phyloP scores from a whole-genome alignment of 345 rosid species.

The Citrus hindsii region DNA sequence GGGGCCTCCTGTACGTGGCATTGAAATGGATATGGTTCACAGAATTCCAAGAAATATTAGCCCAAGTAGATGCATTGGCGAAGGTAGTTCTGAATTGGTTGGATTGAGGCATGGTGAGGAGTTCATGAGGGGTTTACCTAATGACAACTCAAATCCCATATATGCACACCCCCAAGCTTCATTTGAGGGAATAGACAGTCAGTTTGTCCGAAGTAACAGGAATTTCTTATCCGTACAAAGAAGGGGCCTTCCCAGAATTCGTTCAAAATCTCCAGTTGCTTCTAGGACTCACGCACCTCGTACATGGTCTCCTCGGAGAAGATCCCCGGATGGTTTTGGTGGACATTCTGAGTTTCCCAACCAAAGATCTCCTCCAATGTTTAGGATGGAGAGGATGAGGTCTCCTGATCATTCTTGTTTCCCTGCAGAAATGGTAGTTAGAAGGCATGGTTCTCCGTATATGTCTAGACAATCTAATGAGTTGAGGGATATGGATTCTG shows the following conservation, averaged over 20 bases:
- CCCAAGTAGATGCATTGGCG: conserved; percentile 36
- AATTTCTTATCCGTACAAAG: conserved; percentile 46
- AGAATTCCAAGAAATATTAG: conserved; percentile 53
- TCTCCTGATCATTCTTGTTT: conserved; percentile 70
- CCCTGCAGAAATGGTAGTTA: conserved; percentile 49
- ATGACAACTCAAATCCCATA: conserved; percentile 43
- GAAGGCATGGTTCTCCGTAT: conserved; percentile 74
- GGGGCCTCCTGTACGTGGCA: conserved; percentile 37
- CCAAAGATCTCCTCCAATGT: conserved; percentile 63
- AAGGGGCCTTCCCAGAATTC: conserved; percentile 45
- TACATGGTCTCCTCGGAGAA: conserved; percentile 71
- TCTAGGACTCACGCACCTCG: conserved; percentile 59
- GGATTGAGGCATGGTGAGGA: conserved; percentile 62
- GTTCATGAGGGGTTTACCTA: conserved; percentile 45
- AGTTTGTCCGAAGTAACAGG: conserved; percentile 49
- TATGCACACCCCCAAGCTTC: conserved; percentile 44
- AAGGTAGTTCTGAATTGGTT: conserved; percentile 52
- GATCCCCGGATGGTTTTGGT: conserved; percentile 66
- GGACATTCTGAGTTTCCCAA: conserved; percentile 55
- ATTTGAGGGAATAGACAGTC: conserved; percentile 54
- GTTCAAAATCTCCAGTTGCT: conserved; percentile 69
- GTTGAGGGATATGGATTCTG: conserved; percentile 55
- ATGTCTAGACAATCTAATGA: conserved; percentile 49
- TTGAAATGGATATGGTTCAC: conserved; percentile 41
- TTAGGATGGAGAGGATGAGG: conserved; percentile 53